Evolutionary conservation across 23 red algal species (phyloP), one percentile per base, ranked within the genome.

Genomic region (Agarophyton chilense): DNA sequence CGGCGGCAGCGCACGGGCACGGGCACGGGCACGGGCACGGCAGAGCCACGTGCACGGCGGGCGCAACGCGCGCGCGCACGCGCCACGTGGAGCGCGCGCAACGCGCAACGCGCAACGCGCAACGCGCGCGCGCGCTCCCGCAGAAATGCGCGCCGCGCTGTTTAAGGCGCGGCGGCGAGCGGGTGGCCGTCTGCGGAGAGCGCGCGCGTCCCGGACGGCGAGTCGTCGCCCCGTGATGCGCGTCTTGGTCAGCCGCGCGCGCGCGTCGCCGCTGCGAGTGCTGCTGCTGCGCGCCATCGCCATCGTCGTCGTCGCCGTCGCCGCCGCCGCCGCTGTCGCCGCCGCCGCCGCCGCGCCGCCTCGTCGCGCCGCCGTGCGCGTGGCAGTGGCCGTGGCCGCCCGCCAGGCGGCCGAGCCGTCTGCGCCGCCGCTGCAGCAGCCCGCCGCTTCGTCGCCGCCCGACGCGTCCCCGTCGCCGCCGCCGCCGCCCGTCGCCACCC

Each of bases 401-500:
- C n/a, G n/a, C n/a, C n/a, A n/a, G n/a, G n/a, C n/a, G n/a, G n/a
- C n/a, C n/a, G n/a, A n/a, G 51, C 72, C 33, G 45, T 34, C 33
- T 25, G 29, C 29, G 36, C 41, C 35, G 36, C 41, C 16, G 1
- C 41, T 16, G 7, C 25, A 8, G 21, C 67, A 19, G 10, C 61
- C 26, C 33, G 25, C 70, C 31, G 31, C 70, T 28, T 8, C 31
- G 28, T 3, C 44, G 19, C 43, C 70, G 21, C 44, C 28, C 3
- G n/a, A n/a, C n/a, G n/a, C 81, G 22, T 29, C 56, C 21, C 58
- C 52, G n/a, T 54, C 81, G 36, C 35, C 55, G 33, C 56, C 53
- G 13, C 81, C 52, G 13, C 1, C 56, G 12, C 12, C 81, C 55
- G 19, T 55, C 81, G 17, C 81, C 81, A 12, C 81, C 56, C 46